Evolutionary conservation across 164 flowering plant genomes (phyloP).

Genomic region (Piper betle): DNA sequence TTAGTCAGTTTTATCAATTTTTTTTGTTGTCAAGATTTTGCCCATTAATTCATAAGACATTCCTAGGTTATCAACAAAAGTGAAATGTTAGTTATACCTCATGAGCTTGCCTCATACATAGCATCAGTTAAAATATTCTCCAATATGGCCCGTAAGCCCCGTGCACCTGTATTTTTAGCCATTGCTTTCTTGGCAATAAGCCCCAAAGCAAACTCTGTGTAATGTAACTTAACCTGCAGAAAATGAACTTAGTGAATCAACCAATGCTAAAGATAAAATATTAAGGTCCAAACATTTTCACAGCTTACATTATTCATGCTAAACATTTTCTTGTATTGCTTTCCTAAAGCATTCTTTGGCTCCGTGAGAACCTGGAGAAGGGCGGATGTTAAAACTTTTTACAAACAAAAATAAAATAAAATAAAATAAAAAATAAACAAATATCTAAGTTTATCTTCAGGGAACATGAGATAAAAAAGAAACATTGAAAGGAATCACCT

Average conservation of each 20-base stretch:
- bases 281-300: background rate
- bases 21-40: too few relatives aligned
- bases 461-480: background rate
- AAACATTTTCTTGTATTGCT: constrained; percentile 91
- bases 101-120: constrained; percentile 74
- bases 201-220: constrained; percentile 66
- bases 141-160: constrained; percentile 77
- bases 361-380: constrained; percentile 63
- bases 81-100: background rate
- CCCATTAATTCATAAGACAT: too few relatives aligned
- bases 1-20: too few relatives aligned
- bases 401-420: too few relatives aligned
- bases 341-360: constrained; percentile 95
- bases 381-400: too few relatives aligned
- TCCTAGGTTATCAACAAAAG: background rate
- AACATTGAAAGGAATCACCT: constrained; percentile 28
- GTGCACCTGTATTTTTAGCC: constrained; percentile 96
- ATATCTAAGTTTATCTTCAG: background rate
- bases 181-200: constrained; percentile 75
- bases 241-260: constrained; percentile 1
- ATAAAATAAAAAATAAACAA: background rate
- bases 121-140: constrained; percentile 88
- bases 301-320: constrained; percentile 83
- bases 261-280: background rate
- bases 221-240: constrained; percentile 81